These are phyloP conservation scores for Dichotomopilus funicola DNA, from an alignment of 2,329 filamentous ascomycete genomes.

Conservation along the genomic window DNA sequence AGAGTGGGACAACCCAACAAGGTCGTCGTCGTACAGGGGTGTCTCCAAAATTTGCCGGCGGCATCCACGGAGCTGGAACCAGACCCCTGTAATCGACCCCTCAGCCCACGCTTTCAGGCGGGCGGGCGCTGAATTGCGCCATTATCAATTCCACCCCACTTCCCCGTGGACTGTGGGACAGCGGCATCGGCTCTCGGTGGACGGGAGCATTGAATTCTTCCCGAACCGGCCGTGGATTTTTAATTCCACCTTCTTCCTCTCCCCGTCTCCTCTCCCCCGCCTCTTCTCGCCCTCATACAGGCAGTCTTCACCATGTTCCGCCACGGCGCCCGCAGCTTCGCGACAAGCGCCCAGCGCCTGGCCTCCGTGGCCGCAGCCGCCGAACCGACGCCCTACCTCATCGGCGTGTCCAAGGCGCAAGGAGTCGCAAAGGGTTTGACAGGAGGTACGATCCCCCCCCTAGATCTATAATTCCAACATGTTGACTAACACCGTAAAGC, in stretches of 20 bases:
- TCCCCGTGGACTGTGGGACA: neutral
- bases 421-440: constrained; percentile 71
- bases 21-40: too few relatives aligned
- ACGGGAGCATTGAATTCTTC: neutral
- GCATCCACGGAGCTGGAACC: too few relatives aligned
- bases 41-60: too few relatives aligned
- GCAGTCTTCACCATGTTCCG: constrained; percentile 53
- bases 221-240: neutral
- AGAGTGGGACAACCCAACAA: neutral
- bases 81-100: too few relatives aligned
- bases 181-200: neutral
- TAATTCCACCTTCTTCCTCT: neutral
- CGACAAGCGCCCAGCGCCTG: constrained; percentile 52
- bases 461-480: too few relatives aligned
- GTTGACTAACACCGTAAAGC: constrained; percentile 55
- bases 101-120: constrained; percentile 3
- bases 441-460: too few relatives aligned
- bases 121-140: constrained; percentile 21
- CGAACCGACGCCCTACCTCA: constrained; percentile 51
- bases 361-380: constrained; percentile 34
- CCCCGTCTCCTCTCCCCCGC: neutral
- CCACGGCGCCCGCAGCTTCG: constrained; percentile 60
- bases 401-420: constrained; percentile 73
- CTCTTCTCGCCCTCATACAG: neutral
- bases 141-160: constrained; percentile 15